Evolutionary conservation across 2,329 filamentous ascomycete genomes (phyloP).

Genomic region (Neonectria hederae): DNA sequence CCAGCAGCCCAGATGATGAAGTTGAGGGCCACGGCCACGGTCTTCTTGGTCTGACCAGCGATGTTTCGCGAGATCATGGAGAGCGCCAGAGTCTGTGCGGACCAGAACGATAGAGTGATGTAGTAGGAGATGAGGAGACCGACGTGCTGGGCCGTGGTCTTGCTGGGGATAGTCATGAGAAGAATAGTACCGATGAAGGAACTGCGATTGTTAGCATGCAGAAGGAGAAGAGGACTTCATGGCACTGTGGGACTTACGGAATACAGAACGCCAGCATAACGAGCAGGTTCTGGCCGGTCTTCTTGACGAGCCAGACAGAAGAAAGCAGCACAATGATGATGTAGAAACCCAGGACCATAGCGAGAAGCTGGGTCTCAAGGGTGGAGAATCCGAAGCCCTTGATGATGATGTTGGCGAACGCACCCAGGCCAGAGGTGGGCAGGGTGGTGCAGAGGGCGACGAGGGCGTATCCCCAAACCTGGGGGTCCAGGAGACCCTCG

Average conservation of each 20-base stretch:
- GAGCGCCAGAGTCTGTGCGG: constrained; percentile 72
- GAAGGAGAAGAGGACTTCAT: no score
- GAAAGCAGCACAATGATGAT: constrained; percentile 76
- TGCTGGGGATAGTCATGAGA: constrained; percentile 73
- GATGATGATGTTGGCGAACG: constrained; percentile 80
- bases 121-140: constrained; percentile 80
- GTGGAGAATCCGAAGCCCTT: constrained; percentile 71
- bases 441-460: constrained; percentile 78
- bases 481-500: constrained; percentile 69
- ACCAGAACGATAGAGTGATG: constrained; percentile 81
- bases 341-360: constrained; percentile 79
- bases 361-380: constrained; percentile 75
- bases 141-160: constrained; percentile 65
- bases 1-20: constrained; percentile 76
- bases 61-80: constrained; percentile 76
- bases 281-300: constrained; percentile 73
- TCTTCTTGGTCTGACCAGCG: constrained; percentile 79
- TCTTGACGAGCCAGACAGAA: constrained; percentile 74
- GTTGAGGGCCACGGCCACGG: constrained; percentile 72
- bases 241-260: constrained; percentile 57
- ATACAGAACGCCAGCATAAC: constrained; percentile 73
- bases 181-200: constrained; percentile 78
- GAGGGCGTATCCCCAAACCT: constrained; percentile 71
- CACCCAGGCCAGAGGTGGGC: constrained; percentile 76
- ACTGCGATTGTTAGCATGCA: constrained; percentile 48